Conservation (phyloP, 2,329 filamentous ascomycete species). For the Beauveria scarabaeidicola region DNA sequence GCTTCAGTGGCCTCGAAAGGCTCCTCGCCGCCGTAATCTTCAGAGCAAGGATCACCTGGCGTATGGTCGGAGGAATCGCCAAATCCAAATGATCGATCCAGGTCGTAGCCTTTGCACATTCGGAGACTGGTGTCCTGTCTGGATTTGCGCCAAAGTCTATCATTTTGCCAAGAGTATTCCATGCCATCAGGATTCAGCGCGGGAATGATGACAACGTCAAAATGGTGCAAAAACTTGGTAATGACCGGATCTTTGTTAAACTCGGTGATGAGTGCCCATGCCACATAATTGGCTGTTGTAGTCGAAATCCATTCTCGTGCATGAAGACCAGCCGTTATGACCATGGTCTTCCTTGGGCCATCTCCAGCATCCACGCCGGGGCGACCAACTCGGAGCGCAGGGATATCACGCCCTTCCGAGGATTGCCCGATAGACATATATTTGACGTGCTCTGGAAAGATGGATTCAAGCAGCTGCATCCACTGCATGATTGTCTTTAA, state of each 20-base stretch:
- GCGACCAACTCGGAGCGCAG: constrained; percentile 67
- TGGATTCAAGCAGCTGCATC: constrained; percentile 82
- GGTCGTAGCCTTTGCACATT: constrained; percentile 80
- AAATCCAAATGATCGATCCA: constrained; percentile 80
- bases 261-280: constrained; percentile 77
- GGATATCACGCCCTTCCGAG: constrained; percentile 80
- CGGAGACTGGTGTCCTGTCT: constrained; percentile 72
- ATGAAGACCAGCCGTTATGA: constrained; percentile 81
- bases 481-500: constrained; percentile 75
- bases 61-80: constrained; percentile 66
- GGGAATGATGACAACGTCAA: constrained; percentile 83
- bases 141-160: constrained; percentile 93
- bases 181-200: constrained; percentile 91
- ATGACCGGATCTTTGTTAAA: constrained; percentile 67
- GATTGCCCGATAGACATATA: constrained; percentile 73
- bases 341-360: constrained; percentile 60
- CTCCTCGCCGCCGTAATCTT: constrained; percentile 75
- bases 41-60: constrained; percentile 74
- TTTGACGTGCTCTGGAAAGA: constrained; percentile 76
- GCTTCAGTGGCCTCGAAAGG: constrained; percentile 82
- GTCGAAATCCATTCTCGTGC: constrained; percentile 95
- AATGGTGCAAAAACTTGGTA: constrained; percentile 70
- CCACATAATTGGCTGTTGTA: constrained; percentile 82
- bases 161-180: constrained; percentile 83
- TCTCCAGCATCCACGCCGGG: constrained; percentile 33